phyloP scores from a whole-genome alignment of 192 early-diverging fungal genomes.

The Anaeromyces robustus region DNA sequence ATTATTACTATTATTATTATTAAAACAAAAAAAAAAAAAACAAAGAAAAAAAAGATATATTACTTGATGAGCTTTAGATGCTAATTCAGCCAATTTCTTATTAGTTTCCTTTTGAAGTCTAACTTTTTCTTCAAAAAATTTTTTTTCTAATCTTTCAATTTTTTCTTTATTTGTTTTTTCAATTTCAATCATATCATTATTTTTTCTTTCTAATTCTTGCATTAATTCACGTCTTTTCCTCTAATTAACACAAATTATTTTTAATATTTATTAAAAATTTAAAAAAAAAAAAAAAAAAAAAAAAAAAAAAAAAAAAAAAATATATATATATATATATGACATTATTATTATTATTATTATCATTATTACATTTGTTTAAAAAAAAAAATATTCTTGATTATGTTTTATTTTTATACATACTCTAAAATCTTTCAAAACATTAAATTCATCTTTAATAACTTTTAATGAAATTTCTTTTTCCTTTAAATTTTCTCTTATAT shows the following conservation, averaged over 20 bases:
- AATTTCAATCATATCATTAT: constrained; percentile 33
- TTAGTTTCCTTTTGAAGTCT: constrained; percentile 46
- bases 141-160: constrained; percentile 37
- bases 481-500: constrained; percentile 20
- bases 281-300: not conserved
- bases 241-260: constrained; percentile 7
- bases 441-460: constrained; percentile 46
- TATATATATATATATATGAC: not conserved
- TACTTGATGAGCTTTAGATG: constrained; percentile 37
- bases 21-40: no score
- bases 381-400: no score
- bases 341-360: not conserved
- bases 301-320: not conserved
- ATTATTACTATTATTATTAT: no score
- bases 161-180: constrained; percentile 36
- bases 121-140: constrained; percentile 53
- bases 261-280: not conserved
- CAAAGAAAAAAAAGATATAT: no score
- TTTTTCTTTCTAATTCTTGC: constrained; percentile 34
- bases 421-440: constrained; percentile 45
- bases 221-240: constrained; percentile 41
- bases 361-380: no score
- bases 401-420: constrained; percentile 8
- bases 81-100: constrained; percentile 42
- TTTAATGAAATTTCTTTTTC: constrained; percentile 42